Conservation (phyloP, 2,329 filamentous ascomycete species). For the Penicillium expansum region DNA sequence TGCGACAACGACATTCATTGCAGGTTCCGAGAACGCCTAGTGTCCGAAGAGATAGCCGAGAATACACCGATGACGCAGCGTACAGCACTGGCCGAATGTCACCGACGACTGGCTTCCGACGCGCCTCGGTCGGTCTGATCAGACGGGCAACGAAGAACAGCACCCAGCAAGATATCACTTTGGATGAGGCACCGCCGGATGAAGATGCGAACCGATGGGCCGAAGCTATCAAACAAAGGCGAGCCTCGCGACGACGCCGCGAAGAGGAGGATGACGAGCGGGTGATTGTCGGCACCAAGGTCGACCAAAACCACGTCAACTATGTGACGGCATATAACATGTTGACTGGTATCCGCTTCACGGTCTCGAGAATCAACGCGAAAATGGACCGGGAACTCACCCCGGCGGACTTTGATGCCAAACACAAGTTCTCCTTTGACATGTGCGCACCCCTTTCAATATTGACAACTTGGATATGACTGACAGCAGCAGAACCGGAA, state of each 20-base stretch:
- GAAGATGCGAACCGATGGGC: slow-evolving; percentile 91
- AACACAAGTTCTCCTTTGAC: slow-evolving; percentile 98
- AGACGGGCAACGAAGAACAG: slow-evolving; percentile 82
- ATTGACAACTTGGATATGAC: slow-evolving; percentile 17
- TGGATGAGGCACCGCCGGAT: slow-evolving; percentile 80
- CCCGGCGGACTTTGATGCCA: slow-evolving; percentile 86
- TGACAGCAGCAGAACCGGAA: slow-evolving; percentile 69
- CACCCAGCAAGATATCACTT: slow-evolving; percentile 75
- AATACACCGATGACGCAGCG: slow-evolving; percentile 64
- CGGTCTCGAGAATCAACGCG: slow-evolving; percentile 91
- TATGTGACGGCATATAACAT: slow-evolving; percentile 99
- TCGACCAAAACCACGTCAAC: slow-evolving; percentile 94
- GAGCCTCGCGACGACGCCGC: slow-evolving; percentile 75
- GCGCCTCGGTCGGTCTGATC: slow-evolving; percentile 78
- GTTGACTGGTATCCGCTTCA: slow-evolving; percentile 97
- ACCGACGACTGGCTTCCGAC: slow-evolving; percentile 63
- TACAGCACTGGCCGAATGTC: slow-evolving; percentile 77
- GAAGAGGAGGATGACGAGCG: slow-evolving; percentile 88
- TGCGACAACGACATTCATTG: slow-evolving; percentile 82
- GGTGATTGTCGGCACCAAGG: slow-evolving; percentile 93
- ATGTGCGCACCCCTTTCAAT: slow-evolving; percentile 61
- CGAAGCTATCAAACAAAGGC: slow-evolving; percentile 86
- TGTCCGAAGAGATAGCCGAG: slow-evolving; percentile 62
- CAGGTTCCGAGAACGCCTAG: slow-evolving; percentile 73
- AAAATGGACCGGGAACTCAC: slow-evolving; percentile 90